A percentile compares a stretch with the other conserved stretches of the same genome.
phyloP scores from a whole-genome alignment of 371 early-diverging fungal genomes.

The Polyrhizophydium stewartii region DNA sequence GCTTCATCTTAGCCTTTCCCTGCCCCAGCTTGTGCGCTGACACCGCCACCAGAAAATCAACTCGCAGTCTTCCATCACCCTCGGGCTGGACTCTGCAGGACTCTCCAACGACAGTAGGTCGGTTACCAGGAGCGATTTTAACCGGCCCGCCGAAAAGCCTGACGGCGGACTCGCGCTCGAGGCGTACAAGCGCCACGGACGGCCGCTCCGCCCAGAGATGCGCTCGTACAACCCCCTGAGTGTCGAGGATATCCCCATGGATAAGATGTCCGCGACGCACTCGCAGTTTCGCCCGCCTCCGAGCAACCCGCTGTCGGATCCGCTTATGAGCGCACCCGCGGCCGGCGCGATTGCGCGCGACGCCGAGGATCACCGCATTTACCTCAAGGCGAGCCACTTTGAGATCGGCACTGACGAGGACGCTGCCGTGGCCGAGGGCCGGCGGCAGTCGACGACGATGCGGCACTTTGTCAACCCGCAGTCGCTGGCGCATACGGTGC shows the following conservation, averaged over 20 bases:
- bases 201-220: neutral
- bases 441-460: neutral
- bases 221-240: neutral
- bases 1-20: no score
- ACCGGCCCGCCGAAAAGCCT: neutral
- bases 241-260: neutral
- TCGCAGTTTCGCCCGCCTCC: neutral
- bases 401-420: constrained; percentile 3
- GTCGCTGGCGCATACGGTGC: neutral
- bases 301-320: neutral
- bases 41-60: neutral
- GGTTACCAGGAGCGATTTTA: neutral
- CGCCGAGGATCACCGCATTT: neutral
- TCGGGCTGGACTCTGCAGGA: neutral
- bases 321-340: no score
- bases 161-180: neutral
- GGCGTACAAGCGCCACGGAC: neutral
- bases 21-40: no score
- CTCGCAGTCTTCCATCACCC: neutral
- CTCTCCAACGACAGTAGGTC: neutral
- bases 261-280: neutral
- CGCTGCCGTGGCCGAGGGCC: neutral
- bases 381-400: constrained; percentile 3
- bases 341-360: no score
- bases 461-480: neutral